These are phyloP conservation scores for Suillus spraguei DNA, from an alignment of 768 basidiomycete species.

Conservation along the genomic window DNA sequence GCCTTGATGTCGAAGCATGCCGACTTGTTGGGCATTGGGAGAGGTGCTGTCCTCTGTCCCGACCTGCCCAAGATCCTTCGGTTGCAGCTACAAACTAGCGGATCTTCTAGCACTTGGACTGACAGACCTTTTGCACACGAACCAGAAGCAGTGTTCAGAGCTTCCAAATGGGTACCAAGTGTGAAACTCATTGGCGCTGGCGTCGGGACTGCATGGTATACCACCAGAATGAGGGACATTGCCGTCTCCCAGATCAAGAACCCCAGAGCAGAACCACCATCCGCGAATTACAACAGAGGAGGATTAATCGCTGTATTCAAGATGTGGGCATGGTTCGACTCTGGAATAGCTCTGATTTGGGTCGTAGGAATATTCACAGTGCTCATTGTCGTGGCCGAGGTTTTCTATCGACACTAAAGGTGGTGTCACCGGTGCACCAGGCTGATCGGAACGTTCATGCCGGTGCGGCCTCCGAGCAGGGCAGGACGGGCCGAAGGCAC, in stretches of 20 bases:
- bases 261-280: conserved; percentile 4
- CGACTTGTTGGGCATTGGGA: conserved; percentile 77
- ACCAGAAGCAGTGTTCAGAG: conserved; percentile 33
- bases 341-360: conserved; percentile 4
- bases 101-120: conserved; percentile 16
- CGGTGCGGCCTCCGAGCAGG: conserved; percentile 2
- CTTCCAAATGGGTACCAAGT: conserved; percentile 38
- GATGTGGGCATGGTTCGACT: conserved; percentile 51
- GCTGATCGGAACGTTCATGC: not conserved
- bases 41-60: conserved; percentile 65
- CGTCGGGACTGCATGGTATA: conserved; percentile 66
- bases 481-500: not conserved
- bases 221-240: conserved; percentile 55
- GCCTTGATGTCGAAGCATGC: conserved; percentile 60
- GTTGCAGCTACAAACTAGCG: conserved; percentile 12
- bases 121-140: conserved; percentile 40
- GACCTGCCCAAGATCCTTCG: conserved; percentile 50
- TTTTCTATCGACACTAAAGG: not conserved
- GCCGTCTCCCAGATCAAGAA: conserved; percentile 30
- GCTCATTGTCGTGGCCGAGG: not conserved
- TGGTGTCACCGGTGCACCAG: not conserved
- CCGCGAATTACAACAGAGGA: conserved; percentile 32
- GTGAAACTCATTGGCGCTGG: conserved; percentile 71
- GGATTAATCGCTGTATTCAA: conserved; percentile 40
- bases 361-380: not conserved